Base-by-base conservation (phyloP, 495 filamentous ascomycete genomes). In the Cercophora scortea region DNA sequence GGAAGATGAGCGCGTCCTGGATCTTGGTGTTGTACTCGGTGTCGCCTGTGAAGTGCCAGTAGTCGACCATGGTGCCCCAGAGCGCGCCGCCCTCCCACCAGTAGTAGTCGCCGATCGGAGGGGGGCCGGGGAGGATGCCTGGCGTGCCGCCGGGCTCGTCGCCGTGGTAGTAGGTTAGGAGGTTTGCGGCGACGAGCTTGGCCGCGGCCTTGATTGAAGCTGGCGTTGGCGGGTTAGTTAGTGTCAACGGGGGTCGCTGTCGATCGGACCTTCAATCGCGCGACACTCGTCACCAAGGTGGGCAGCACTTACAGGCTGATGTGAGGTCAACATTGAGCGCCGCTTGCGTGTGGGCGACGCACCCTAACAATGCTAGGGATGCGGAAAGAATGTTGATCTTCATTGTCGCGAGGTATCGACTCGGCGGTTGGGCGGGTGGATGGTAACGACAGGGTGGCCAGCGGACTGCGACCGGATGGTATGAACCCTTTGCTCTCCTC, bases 11-110 rank as follows among this genome's bases (percentile, higher is more conserved):
- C 7, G 75, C 74, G 49, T 72, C 43, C 34, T 60, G 68, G 19
- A 76, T 63, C 11, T 72, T 62, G 41, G 72, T 63, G 64, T 87
- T 87, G 69, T 86, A 88, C 35, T 77, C 75, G 16, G 62, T 66
- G 58, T 89, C 85, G 39, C 78, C 78, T 4, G 86, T 87, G 65
- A 76, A 84, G 61, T 74, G 74, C 79, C 84, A 86, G 59, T 89
- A 90, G 57, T 89, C 81, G 18, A 89, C 72, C 65, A 85, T 63
- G 12, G 73, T 73, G 54, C 80, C 79, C 73, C 83, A 88, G 64
- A 87, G 75, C 32, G 75, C 79, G 52, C 80, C 83, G 45, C 81
- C 69, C 54, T 71, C 64, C 71, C 71, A 74, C 85, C 86, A 90
- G 64, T 75, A 75, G 56, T 75, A 75, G 7, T 43, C 45, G 18